Conservation (phyloP, 495 filamentous ascomycete genomes). For the Thozetella sp. region DNA sequence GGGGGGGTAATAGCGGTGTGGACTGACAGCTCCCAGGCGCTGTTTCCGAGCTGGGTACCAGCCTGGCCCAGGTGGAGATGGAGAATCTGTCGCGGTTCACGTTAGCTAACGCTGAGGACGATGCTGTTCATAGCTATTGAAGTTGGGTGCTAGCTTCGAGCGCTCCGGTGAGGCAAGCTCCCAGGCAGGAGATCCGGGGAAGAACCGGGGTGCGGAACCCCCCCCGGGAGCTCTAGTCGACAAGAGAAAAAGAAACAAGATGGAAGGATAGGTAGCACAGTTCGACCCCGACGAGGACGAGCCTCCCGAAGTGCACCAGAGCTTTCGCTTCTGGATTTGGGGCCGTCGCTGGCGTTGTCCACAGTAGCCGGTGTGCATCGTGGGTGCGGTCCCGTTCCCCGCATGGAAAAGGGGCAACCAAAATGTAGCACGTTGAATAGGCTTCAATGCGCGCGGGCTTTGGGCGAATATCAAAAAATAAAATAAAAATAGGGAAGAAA, state of each 20-base stretch:
- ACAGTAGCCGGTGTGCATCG: background rate
- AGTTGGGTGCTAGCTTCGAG: constrained; percentile 2
- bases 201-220: too few species aligned
- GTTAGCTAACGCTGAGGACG: constrained; percentile 12
- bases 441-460: constrained; percentile 9
- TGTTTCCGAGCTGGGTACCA: constrained; percentile 90
- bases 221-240: too few species aligned
- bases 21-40: constrained; percentile 91
- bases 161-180: constrained; percentile 2
- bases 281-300: too few species aligned
- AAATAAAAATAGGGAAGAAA: background rate
- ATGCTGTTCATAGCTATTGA: constrained; percentile 7
- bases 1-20: constrained; percentile 38
- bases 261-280: too few species aligned
- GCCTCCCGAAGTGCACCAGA: too few species aligned
- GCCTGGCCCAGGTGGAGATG: constrained; percentile 94
- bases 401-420: constrained; percentile 1
- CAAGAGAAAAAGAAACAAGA: too few species aligned
- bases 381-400: background rate
- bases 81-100: constrained; percentile 59
- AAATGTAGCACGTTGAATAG: background rate
- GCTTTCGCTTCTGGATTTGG: too few species aligned
- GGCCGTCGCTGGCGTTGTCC: background rate
- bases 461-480: constrained; percentile 5
- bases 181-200: too few species aligned